These are phyloP conservation scores for Hypoxylon fuscum DNA, from an alignment of 495 filamentous ascomycete genomes.

Conservation along the genomic window DNA sequence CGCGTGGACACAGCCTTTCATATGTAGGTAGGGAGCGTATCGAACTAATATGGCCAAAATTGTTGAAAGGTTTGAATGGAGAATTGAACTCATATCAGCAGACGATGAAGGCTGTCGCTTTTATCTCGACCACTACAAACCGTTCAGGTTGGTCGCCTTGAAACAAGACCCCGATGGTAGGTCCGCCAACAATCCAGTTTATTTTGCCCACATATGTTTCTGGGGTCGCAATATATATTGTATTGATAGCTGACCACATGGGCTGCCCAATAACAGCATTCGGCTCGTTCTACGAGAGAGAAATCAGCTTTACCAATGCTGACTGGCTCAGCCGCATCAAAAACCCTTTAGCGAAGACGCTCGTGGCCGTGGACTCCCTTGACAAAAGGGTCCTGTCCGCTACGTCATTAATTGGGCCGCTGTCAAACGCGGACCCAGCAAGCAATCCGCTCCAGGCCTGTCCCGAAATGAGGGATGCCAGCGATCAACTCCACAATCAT, in stretches of 20 bases:
- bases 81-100: conserved; percentile 31
- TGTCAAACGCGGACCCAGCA: conserved; percentile 34
- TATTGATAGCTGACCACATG: conserved; percentile 10
- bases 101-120: conserved; percentile 34
- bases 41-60: conserved; percentile 19
- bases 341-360: conserved; percentile 55
- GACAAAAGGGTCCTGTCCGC: conserved; percentile 35
- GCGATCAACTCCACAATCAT: conserved; percentile 19
- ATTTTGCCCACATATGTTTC: conserved; percentile 10
- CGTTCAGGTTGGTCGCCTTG: conserved; percentile 47
- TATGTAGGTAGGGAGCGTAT: too few relatives aligned
- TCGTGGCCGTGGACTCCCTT: conserved; percentile 48
- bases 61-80: conserved; percentile 7
- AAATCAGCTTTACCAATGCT: conserved; percentile 52
- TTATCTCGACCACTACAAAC: conserved; percentile 39
- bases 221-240: neutral
- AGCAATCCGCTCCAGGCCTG: conserved; percentile 37
- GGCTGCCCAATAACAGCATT: conserved; percentile 48
- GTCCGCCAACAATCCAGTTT: conserved; percentile 11
- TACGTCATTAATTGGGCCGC: conserved; percentile 40
- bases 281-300: conserved; percentile 57
- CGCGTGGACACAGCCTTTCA: too few relatives aligned
- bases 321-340: conserved; percentile 54
- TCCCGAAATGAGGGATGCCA: conserved; percentile 22
- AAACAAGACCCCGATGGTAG: conserved; percentile 43